A percentile compares a stretch with the other conserved stretches of the same genome.
Evolutionary conservation across 345 rosid genomes (phyloP).

Genomic region (Eucalyptus camaldulensis): DNA sequence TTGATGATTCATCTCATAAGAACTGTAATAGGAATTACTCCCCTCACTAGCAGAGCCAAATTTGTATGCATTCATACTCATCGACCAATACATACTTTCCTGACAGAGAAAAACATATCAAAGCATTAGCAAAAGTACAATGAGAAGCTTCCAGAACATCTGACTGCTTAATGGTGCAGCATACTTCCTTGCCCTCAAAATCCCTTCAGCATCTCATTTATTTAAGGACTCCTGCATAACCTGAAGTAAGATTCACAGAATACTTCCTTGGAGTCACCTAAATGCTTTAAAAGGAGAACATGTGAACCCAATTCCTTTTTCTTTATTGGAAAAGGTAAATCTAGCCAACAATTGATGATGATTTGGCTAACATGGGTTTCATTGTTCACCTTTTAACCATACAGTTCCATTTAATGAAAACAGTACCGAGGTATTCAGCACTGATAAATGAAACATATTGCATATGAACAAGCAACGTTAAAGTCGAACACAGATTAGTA

Average conservation of each 20-base stretch:
- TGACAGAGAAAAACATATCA: neutral
- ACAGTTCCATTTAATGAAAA: neutral
- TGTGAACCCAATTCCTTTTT: neutral
- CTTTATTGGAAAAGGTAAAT: neutral
- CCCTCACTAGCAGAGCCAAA: conserved; percentile 42
- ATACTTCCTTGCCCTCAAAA: neutral
- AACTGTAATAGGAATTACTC: conserved; percentile 21
- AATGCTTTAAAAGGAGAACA: neutral
- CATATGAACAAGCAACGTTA: neutral
- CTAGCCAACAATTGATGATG: neutral
- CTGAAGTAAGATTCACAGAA: neutral
- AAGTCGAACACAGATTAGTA: neutral
- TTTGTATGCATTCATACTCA: conserved; percentile 44
- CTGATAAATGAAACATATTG: neutral
- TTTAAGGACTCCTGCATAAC: neutral
- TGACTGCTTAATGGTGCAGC: neutral
- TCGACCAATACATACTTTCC: conserved; percentile 41
- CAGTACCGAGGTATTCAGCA: neutral
- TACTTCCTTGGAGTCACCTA: neutral
- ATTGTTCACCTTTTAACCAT: neutral
- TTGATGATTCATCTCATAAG: conserved; percentile 34
- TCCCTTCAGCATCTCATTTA: neutral
- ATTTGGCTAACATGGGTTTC: neutral
- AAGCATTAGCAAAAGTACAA: neutral
- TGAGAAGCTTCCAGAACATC: neutral